Base-by-base conservation (phyloP, 768 basidiomycete species). In the Serendipita vermifera region DNA sequence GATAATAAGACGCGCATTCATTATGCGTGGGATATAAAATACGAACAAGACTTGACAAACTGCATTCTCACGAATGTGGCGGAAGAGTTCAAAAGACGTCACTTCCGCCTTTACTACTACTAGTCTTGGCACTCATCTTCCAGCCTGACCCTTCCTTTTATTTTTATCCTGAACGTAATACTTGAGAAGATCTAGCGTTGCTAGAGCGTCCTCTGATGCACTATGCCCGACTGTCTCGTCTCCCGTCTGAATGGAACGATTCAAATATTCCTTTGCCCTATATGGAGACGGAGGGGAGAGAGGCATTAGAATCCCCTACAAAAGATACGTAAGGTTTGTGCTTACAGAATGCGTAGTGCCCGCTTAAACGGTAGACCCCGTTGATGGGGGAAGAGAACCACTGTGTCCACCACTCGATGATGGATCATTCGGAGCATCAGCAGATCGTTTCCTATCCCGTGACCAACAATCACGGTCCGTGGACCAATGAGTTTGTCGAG, bases 381-480 rank as follows among this genome's bases (percentile, higher is more conserved):
- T 0, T 82, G 68, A 67, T 98, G 96, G 6, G 89, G 91, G 63
- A 93, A 94, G 13, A 98, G 71, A 14, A 85, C 71, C 0, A 81
- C 84, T 0, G 96, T 98, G 64, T 99, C 96, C 29, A 99, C 76
- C 59, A 90, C 83, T 59, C 74, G 78, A 58, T 78, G 75, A 66
- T 99, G 96, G 1, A 98, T 70, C 62, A 98, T 81, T 14, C 96
- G 77, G 60, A 99, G 70, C 5, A 94, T 85, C 66, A 84, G 87
- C 61, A 99, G 71, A 66, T 99, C 96, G 67, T 98, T 98, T 60
- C 98, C 94, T 17, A 98, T 74, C 0, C 83, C 87, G 68, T 87
- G 85, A 1, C 94, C 94, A 55, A 97, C 82, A 33, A 98, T 71
- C 60, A 97, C 83, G 0, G 94, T 97, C 6, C 86, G 72, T 13